Base-by-base conservation (phyloP, 1,284 basidiomycete species). In the Pseudozyma sp. region DNA sequence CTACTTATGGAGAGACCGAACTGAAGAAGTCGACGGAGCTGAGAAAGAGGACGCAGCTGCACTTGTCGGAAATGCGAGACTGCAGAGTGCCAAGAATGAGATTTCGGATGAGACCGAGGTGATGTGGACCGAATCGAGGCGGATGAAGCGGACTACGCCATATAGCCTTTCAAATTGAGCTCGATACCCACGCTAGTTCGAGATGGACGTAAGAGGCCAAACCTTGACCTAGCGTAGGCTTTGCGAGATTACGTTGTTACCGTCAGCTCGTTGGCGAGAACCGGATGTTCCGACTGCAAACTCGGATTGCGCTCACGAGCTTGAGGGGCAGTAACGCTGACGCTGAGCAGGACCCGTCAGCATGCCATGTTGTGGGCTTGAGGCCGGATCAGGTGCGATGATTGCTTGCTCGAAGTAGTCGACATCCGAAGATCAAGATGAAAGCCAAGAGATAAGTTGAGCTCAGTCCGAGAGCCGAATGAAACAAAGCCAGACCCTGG, bases 81-180 rank as follows among this genome's bases (percentile, higher is more conserved):
- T 44, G 30, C 31, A 19, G 13, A 1, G 40, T 44, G 51, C n/a
- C n/a, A 14, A 52, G 40, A 19, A 31, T 35, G 31, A 54, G 52
- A 16, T 47, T 2, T 46, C 58, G 58, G 54, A 57, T 42, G 34
- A 56, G 30, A 39, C 54, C 58, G 65, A 47, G 7, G 48, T 8
- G 37, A 5, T 14, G 34, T 7, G 9, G n/a, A 39, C 29, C 10
- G 19, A 7, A 29, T 46, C 31, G 43, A 47, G 47, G 46, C 51
- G 56, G 57, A 54, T 60, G 54, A 48, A 50, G 34, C 48, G 58
- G 46, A 56, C 37, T 33, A 44, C 56, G 45, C 14, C 30, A 14
- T n/a, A 35, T 30, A 48, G 39, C 31, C n/a, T 49, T 24, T 17
- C 29, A 10, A n/a, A 4, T 56, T 53, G 57, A 48, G 3, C 7